Percentiles rank a stretch among this genome's conserved stretches.
Conservation (phyloP, 2,329 filamentous ascomycete genomes). For the Phialocephala subalpina region DNA sequence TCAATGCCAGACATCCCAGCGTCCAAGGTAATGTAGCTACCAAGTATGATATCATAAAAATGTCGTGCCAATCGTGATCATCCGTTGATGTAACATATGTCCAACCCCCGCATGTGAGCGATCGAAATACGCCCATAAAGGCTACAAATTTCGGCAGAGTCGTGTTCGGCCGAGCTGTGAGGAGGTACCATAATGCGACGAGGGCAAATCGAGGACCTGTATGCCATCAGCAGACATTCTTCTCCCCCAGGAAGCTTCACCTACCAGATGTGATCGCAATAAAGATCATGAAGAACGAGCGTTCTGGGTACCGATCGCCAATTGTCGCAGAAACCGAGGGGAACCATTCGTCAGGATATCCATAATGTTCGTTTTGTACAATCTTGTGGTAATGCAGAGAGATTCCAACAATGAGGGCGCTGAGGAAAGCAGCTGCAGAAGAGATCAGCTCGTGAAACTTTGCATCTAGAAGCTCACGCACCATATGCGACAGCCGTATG, state of each 20-base stretch:
- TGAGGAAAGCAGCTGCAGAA: slow-evolving; percentile 77
- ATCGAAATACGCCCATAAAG: slow-evolving; percentile 83
- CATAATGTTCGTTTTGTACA: slow-evolving; percentile 95
- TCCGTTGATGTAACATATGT: slow-evolving; percentile 98
- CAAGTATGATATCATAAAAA: slow-evolving; percentile 99
- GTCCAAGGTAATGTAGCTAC: slow-evolving; percentile 97
- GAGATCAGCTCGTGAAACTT: slow-evolving; percentile 30
- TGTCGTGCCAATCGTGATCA: slow-evolving; percentile 98
- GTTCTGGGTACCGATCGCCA: slow-evolving; percentile 95
- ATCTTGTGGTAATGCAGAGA: slow-evolving; percentile 95
- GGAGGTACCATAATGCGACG: slow-evolving; percentile 89
- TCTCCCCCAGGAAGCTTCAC: slow-evolving; percentile 30
- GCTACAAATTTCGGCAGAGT: slow-evolving; percentile 84
- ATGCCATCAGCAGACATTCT: slow-evolving; percentile 28
- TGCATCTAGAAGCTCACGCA: slow-evolving; percentile 50
- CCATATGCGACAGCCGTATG: slow-evolving; percentile 87
- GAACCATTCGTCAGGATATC: slow-evolving; percentile 95
- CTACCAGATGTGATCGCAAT: slow-evolving; percentile 93
- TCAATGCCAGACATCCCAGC: slow-evolving; percentile 85
- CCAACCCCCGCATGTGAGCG: slow-evolving; percentile 95
- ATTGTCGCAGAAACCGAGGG: slow-evolving; percentile 96
- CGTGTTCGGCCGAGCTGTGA: slow-evolving; percentile 79
- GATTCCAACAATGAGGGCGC: slow-evolving; percentile 82
- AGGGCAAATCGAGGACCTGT: slow-evolving; percentile 88
- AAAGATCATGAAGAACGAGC: slow-evolving; percentile 96